A percentile compares a stretch with the other conserved stretches of the same genome.
Conservation (phyloP, 2,329 filamentous ascomycete species). For the Chaetomiaceae sp. region DNA sequence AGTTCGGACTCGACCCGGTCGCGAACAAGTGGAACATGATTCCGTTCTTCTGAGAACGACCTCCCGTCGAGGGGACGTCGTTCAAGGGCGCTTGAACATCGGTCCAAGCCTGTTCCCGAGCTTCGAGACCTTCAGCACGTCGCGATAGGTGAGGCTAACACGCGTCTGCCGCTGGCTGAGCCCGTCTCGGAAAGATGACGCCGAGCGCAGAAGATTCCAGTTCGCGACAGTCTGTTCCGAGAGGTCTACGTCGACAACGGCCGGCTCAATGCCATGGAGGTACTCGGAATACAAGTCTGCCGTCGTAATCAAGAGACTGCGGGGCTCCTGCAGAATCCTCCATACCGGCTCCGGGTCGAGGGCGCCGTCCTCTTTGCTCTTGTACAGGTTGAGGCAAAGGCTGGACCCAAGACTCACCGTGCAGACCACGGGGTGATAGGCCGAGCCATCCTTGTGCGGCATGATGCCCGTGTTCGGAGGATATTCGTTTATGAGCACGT, state of each 20-base stretch:
- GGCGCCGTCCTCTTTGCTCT: constrained; percentile 55
- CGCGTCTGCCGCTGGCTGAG: constrained; percentile 53
- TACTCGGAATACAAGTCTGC: constrained; percentile 61
- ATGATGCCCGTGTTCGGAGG: constrained; percentile 85
- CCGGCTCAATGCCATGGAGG: constrained; percentile 67
- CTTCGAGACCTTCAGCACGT: constrained; percentile 77
- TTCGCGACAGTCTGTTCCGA: constrained; percentile 59
- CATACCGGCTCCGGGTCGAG: constrained; percentile 44
- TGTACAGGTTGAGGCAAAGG: constrained; percentile 71
- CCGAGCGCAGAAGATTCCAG: constrained; percentile 59
- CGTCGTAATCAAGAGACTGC: constrained; percentile 71
- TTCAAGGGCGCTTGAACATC: constrained; percentile 21
- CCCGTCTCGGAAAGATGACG: constrained; percentile 42
- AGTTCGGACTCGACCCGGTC: constrained; percentile 64
- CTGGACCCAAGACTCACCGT: constrained; percentile 79
- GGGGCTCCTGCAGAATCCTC: constrained; percentile 72
- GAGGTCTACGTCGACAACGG: constrained; percentile 61
- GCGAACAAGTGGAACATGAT: constrained; percentile 68
- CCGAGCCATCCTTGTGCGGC: constrained; percentile 87
- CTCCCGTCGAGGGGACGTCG: constrained; percentile 24
- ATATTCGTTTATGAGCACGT: constrained; percentile 93
- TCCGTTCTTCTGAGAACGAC: constrained; percentile 54
- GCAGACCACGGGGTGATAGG: constrained; percentile 83
- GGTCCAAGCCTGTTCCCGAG: constrained; percentile 58
- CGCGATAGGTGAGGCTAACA: constrained; percentile 73